Percentiles rank a stretch among this genome's conserved stretches.
Evolutionary conservation across 148 eudicot species (phyloP).

Genomic region (Vaccinium vitisidaea): DNA sequence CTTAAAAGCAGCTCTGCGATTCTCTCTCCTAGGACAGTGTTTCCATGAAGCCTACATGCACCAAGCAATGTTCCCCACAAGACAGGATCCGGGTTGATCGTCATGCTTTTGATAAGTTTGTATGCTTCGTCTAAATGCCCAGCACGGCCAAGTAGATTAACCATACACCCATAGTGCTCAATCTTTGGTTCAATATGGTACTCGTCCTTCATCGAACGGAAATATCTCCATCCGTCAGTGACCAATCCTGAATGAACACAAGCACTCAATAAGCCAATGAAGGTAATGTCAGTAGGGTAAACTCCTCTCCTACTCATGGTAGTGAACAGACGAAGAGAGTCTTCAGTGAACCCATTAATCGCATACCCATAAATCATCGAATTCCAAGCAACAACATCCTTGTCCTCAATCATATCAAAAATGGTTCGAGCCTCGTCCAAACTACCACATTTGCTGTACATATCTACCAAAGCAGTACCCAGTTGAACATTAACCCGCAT

Average conservation of each 20-base stretch:
- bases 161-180: constrained; percentile 98
- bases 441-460: constrained; percentile 91
- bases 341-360: constrained; percentile 67
- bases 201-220: constrained; percentile 48
- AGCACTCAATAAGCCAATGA: constrained; percentile 71
- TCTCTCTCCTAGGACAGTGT: constrained; percentile 54
- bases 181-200: constrained; percentile 59
- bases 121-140: constrained; percentile 79
- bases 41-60: constrained; percentile 78
- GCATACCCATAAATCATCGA: constrained; percentile 83
- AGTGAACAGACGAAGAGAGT: constrained; percentile 53
- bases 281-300: constrained; percentile 73
- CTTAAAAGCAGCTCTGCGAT: constrained; percentile 53
- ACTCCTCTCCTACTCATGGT: constrained; percentile 40
- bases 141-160: constrained; percentile 83
- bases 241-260: constrained; percentile 85
- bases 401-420: constrained; percentile 49
- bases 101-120: constrained; percentile 52
- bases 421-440: constrained; percentile 66
- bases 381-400: constrained; percentile 83
- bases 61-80: constrained; percentile 78
- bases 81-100: constrained; percentile 53
- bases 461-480: constrained; percentile 77
- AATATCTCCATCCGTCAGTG: constrained; percentile 51
- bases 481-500: constrained; percentile 45